Conservation (phyloP, 2,329 filamentous ascomycete species). For the Aspergillus niger region DNA sequence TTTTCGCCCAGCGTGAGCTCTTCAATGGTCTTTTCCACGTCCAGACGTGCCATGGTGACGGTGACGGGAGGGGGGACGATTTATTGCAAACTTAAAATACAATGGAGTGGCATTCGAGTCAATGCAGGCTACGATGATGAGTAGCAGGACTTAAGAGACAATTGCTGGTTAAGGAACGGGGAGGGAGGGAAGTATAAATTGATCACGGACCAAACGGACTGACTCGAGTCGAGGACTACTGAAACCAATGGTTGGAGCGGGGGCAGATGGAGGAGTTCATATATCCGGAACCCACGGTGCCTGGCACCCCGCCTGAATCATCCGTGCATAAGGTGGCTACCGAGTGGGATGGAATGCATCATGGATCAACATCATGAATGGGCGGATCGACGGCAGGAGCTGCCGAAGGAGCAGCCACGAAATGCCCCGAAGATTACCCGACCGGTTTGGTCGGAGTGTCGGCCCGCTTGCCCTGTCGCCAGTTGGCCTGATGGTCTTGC, state of each 20-base stretch:
- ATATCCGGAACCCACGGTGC: not conserved
- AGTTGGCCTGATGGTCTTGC: not conserved
- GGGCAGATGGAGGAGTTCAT: not conserved
- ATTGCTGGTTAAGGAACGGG: not conserved
- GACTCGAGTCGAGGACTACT: too few relatives aligned
- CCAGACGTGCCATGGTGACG: slow-evolving; percentile 35
- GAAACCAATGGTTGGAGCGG: not conserved
- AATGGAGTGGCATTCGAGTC: too few relatives aligned
- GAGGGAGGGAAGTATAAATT: not conserved
- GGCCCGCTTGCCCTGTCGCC: slow-evolving; percentile 18
- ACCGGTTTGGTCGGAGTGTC: slow-evolving; percentile 16
- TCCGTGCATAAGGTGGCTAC: not conserved
- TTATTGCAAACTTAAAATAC: not conserved
- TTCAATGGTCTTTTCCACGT: slow-evolving; percentile 54
- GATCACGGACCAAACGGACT: too few relatives aligned
- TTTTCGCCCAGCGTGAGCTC: slow-evolving; percentile 61
- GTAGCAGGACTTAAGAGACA: too few relatives aligned
- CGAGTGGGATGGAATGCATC: not conserved
- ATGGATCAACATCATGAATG: not conserved
- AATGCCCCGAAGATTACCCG: slow-evolving; percentile 34
- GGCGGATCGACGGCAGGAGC: slow-evolving; percentile 4
- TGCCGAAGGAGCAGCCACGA: not conserved
- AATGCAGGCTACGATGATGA: too few relatives aligned
- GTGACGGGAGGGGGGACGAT: not conserved
- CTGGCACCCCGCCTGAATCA: not conserved